Base-by-base conservation (phyloP, 2,329 filamentous ascomycete species). In the Penicillium sp. region DNA sequence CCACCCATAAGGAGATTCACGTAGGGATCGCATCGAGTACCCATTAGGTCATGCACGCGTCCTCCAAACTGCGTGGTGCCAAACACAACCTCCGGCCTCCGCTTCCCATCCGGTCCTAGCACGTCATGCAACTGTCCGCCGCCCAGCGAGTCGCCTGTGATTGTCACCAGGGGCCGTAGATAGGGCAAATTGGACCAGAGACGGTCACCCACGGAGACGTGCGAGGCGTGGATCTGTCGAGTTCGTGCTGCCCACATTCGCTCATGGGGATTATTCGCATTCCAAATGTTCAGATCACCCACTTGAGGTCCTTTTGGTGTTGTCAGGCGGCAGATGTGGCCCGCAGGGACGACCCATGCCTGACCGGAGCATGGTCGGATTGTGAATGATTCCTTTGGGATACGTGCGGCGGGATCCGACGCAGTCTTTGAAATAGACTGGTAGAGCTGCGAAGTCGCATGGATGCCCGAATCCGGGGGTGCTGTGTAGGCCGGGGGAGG, bases 241-340 rank as follows among this genome's bases (percentile, higher is more conserved):
- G 91, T 95, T 37, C 91, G 84, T 1, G 85, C 81, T 1, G 91
- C 91, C 91, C 91, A 96, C 78, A 96, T 91, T 43, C 86, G 82
- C 72, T 96, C 91, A 14, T 90, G 84, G 0, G 90, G 88, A 72
- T 95, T 92, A 61, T 87, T 77, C 5, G 82, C 80, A 66, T 89
- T 91, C 89, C 90, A 96, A 66, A 95, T 83, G 72, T 96, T 96
- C 19, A 95, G 77, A 67, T 95, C 91, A 53, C 90, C 89, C 49
- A 96, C 90, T 76, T 96, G 91, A 0, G 91, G 86, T 0, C 91
- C 91, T 54, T 88, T 79, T 0, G 90, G 90, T 0, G 91, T 93
- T 56, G 86, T 89, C 60, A 96, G 86, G 14, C 87, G 85, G 59
- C 91, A 84, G 55, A 95, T 83, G 49, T 82, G 82, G 3, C 89